These are phyloP conservation scores for Passiflora organensis DNA, from an alignment of 345 rosid genomes.

Conservation along the genomic window DNA sequence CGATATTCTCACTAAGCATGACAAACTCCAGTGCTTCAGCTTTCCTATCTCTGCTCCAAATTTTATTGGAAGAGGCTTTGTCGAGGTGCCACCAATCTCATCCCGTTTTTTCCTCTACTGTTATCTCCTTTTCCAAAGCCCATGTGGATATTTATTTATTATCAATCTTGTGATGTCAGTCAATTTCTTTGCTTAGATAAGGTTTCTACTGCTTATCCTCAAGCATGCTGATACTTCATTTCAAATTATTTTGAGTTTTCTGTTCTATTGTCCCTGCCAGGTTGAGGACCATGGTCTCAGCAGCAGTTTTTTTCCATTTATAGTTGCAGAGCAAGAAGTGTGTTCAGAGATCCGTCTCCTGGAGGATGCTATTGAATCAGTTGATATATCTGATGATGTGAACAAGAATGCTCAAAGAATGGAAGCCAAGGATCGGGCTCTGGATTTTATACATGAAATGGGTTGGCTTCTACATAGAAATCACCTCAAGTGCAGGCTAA, in stretches of 20 bases:
- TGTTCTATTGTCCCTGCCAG: conserved; percentile 34
- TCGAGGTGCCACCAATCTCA: conserved; percentile 71
- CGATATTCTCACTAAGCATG: conserved; percentile 36
- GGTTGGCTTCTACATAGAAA: conserved; percentile 96
- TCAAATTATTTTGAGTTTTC: conserved; percentile 7
- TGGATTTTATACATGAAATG: conserved; percentile 88
- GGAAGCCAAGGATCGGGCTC: conserved; percentile 56
- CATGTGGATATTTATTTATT: too few relatives aligned
- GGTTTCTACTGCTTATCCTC: not conserved
- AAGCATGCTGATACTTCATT: not conserved
- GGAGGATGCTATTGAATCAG: conserved; percentile 54
- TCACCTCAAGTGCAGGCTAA: conserved; percentile 46
- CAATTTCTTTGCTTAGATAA: too few relatives aligned
- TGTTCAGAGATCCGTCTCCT: conserved; percentile 81
- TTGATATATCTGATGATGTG: conserved; percentile 34
- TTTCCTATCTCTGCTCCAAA: conserved; percentile 64
- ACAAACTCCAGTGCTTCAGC: conserved; percentile 51
- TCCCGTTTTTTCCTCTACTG: conserved; percentile 5
- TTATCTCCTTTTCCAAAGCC: not conserved
- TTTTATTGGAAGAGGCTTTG: conserved; percentile 73
- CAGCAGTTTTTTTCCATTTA: conserved; percentile 87
- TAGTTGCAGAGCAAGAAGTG: conserved; percentile 76
- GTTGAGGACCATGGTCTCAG: conserved; percentile 80
- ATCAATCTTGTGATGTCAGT: not conserved
- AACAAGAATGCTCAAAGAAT: conserved; percentile 13